These are phyloP conservation scores for Rasamsonia emersonii DNA, from an alignment of 2,329 filamentous ascomycete species.

Conservation along the genomic window DNA sequence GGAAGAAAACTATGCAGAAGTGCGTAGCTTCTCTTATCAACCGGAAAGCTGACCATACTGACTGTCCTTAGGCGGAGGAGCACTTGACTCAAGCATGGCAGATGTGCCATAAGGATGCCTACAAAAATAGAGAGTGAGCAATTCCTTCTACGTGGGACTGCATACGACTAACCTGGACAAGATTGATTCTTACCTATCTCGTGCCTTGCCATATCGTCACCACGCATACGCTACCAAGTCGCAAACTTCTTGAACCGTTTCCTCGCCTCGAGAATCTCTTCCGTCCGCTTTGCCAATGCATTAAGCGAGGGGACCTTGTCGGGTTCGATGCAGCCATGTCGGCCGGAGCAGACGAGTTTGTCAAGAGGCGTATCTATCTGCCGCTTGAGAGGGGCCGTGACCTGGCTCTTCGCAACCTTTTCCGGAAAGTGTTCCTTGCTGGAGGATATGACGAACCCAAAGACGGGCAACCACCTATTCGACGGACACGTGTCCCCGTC, in stretches of 20 bases:
- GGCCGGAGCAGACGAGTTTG: constrained; percentile 81
- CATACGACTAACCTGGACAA: constrained; percentile 30
- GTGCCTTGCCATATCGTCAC: constrained; percentile 90
- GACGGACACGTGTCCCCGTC: constrained; percentile 68
- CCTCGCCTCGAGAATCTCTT: constrained; percentile 72
- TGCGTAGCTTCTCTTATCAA: constrained; percentile 27
- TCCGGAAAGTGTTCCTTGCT: constrained; percentile 81
- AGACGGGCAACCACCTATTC: constrained; percentile 53
- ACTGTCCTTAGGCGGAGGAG: constrained; percentile 57
- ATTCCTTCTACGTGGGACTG: neutral
- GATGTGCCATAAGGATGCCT: constrained; percentile 66
- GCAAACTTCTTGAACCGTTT: constrained; percentile 61
- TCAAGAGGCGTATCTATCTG: constrained; percentile 86
- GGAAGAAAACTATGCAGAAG: constrained; percentile 82
- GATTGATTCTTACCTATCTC: constrained; percentile 85
- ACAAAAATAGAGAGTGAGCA: constrained; percentile 69
- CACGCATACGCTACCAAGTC: constrained; percentile 71
- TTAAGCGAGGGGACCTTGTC: constrained; percentile 71
- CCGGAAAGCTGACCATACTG: constrained; percentile 8
- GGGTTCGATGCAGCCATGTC: constrained; percentile 77
- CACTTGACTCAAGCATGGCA: constrained; percentile 71
- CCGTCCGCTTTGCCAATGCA: constrained; percentile 65
- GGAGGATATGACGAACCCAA: constrained; percentile 75
- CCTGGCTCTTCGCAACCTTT: constrained; percentile 80
- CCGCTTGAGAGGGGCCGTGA: constrained; percentile 89